Percentiles rank a stretch among this genome's conserved stretches.
phyloP scores from a whole-genome alignment of 2,329 filamentous ascomycete species.

The Myriosclerotinia curreyana region DNA sequence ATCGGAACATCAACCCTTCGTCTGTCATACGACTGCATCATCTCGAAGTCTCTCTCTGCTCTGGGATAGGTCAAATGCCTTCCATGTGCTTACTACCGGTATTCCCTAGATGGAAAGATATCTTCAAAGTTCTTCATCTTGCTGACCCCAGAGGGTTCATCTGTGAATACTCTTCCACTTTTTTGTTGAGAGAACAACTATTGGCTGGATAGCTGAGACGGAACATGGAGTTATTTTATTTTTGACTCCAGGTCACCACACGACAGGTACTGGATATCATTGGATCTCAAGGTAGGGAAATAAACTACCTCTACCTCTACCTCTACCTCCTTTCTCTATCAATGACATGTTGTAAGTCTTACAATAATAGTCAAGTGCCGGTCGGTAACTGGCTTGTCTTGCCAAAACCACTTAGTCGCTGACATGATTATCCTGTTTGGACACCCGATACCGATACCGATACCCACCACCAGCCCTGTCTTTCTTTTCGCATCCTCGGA shows the following conservation, averaged over 20 bases:
- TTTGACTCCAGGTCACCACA: slow-evolving; percentile 1
- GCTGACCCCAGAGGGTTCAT: not conserved
- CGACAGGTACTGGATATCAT: not conserved
- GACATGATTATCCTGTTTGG: not conserved
- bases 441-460: no score
- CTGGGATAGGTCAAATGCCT: no score
- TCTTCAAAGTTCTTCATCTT: not conserved
- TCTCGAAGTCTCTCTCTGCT: not conserved
- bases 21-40: not conserved
- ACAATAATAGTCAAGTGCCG: no score
- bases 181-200: not conserved
- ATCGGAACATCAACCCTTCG: not conserved
- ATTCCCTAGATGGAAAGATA: not conserved
- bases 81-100: not conserved
- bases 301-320: no score
- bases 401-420: not conserved
- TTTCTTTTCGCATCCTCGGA: not conserved
- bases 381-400: no score
- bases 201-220: slow-evolving; percentile 7
- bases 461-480: no score
- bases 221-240: not conserved
- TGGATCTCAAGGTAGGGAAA: slow-evolving; percentile 2
- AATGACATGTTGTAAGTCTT: no score
- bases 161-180: not conserved
- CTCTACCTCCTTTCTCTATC: no score